Base-by-base conservation (phyloP, 2,329 filamentous ascomycete species). In the Cladosporium colombiae region DNA sequence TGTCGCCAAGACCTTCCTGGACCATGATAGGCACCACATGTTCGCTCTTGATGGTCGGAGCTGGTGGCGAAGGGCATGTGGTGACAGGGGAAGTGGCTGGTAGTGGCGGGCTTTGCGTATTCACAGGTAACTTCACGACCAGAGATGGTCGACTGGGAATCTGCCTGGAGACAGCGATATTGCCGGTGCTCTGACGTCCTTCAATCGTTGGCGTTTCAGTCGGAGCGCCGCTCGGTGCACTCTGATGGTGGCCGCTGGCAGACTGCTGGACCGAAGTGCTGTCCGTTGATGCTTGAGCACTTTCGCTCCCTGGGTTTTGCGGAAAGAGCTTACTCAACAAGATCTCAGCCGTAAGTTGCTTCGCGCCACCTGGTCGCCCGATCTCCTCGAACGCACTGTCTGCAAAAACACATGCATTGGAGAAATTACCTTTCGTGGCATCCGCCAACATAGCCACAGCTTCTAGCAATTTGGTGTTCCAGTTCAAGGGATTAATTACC, bases 381-480 rank as follows among this genome's bases (percentile, higher is more conserved):
- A 16, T 1, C 1, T 27, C 3, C 5, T 59, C 56, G 16, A 59
- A 46, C 1, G 56, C 56, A 5, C 46, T 16, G 13, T 27, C 27
- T 3, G 56, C 56, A 29, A 46, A 5, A 27, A n/a, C 2, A 27
- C 37, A 59, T n/a, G 35, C 56, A 13, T 23, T 35, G 5, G 23
- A 0, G 14, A 46, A 59, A 5, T 46, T 23, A 5, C 56, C 13
- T n/a, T 29, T 40, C 2, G 56, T 59, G 6, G 13, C 7, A 14
- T 7, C 5, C 11, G 56, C 35, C 21, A 59, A n/a, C 7, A 13
- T 23, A 2, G 21, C 56, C n/a, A 59, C 16, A 25, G 35, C 56
- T 46, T 59, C 56, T 11, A 59, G 21, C 35, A 59, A 21, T 6
- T n/a, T n/a, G 8, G 33, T 59, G 18, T 59, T 59, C 56, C 56